Conservation (phyloP, 495 filamentous ascomycete species). For the Podospora conica region DNA sequence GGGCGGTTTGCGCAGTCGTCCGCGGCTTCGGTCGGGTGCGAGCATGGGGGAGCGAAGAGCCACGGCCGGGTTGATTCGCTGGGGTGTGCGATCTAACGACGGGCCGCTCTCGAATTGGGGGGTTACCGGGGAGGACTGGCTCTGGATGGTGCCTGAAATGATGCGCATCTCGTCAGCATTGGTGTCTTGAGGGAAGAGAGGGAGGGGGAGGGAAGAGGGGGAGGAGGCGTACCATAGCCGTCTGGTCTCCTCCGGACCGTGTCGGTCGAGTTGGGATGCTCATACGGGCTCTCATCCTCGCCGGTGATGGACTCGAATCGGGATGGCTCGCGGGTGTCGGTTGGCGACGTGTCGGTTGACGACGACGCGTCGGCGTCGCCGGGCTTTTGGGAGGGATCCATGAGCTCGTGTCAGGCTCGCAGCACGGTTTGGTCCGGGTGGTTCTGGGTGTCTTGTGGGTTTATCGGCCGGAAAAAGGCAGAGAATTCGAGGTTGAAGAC, state of each 20-base stretch:
- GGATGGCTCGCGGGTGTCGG: conserved; percentile 35
- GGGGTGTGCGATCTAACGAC: conserved; percentile 25
- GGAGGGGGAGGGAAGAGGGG: neutral
- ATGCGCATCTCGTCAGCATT: neutral
- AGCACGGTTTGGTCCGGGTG: neutral
- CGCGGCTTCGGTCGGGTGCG: conserved; percentile 50
- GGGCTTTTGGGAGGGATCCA: conserved; percentile 34
- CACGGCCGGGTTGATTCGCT: conserved; percentile 18
- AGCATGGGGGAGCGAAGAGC: conserved; percentile 47
- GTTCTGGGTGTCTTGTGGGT: neutral
- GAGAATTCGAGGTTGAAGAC: neutral
- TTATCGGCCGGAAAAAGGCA: neutral
- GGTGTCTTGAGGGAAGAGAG: no score
- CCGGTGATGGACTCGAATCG: conserved; percentile 22
- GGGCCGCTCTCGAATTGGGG: neutral
- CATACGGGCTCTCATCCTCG: conserved; percentile 31
- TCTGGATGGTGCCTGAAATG: neutral
- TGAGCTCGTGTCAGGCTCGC: conserved; percentile 16
- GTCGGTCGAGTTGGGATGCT: conserved; percentile 43
- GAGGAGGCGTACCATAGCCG: conserved; percentile 36
- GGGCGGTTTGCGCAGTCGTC: conserved; percentile 61
- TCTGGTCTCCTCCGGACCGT: conserved; percentile 44
- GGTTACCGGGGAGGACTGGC: neutral
- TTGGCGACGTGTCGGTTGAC: conserved; percentile 33
- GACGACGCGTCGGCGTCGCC: conserved; percentile 27